Conservation (phyloP, 192 early-diverging fungal species). For the Geranomyces variabilis region DNA sequence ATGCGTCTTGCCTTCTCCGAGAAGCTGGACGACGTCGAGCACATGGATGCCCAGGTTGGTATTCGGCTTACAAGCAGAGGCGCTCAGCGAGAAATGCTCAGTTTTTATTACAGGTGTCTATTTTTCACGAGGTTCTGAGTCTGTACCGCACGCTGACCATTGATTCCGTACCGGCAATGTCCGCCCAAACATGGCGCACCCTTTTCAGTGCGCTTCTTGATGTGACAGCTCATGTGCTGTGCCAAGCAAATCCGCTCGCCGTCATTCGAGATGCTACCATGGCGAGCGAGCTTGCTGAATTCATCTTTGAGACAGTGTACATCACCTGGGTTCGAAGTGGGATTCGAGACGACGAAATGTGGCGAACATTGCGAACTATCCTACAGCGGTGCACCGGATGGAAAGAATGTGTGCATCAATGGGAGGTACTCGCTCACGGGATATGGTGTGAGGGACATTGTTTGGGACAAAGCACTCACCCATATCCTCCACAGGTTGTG, state of each 20-base stretch:
- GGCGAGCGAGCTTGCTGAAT: conserved; percentile 66
- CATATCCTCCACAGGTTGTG: not conserved
- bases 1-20: conserved; percentile 66
- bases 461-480: not conserved
- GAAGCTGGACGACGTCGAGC: conserved; percentile 51
- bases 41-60: conserved; percentile 46
- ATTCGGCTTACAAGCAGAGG: not conserved
- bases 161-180: conserved; percentile 28
- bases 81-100: too few relatives aligned
- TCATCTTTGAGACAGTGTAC: conserved; percentile 72
- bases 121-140: conserved; percentile 72
- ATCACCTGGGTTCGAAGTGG: conserved; percentile 67
- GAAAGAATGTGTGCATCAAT: conserved; percentile 65
- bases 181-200: conserved; percentile 50
- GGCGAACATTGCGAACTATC: conserved; percentile 57
- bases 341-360: conserved; percentile 51
- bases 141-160: conserved; percentile 64
- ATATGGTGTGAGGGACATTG: not conserved
- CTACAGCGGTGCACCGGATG: conserved; percentile 56
- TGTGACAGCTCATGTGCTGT: conserved; percentile 61
- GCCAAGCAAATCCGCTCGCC: conserved; percentile 47
- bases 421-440: conserved; percentile 59
- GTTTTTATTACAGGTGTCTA: conserved; percentile 35
- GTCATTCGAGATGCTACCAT: conserved; percentile 33
- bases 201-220: conserved; percentile 63